Evolutionary conservation across 1,284 basidiomycete genomes (phyloP), one percentile per base, ranked within the genome.

Genomic region (Tylopilus sp.): DNA sequence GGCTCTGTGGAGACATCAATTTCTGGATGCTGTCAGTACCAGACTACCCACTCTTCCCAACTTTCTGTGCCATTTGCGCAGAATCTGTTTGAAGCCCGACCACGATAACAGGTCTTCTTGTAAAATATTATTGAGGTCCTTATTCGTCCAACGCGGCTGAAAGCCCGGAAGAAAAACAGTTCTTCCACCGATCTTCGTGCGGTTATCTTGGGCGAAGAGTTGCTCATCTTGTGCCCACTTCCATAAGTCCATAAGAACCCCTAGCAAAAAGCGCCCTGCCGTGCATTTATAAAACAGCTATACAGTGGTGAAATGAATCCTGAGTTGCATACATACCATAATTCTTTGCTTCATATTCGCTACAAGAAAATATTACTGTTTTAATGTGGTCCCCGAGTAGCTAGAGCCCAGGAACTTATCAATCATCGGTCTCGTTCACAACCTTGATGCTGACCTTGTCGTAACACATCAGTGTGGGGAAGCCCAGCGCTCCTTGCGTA

Each of bases 321-420:
- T 33, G 43, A 41, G 23, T 49, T 2, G 34, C 10, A 36, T 15
- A 23, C 73, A 41, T 59, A 89, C 92, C 94, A 62, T 95, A 95
- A 69, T 97, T 99, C 48, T 89, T 83, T 7, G 94, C 94, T 70
- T 99, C 96, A 59, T 91, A 92, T 72, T 97, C 96, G 45, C 93
- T 97, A 59, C 92, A 95, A 1, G 90, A 88, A 66, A 95, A 97
- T 23, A 98, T 76, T 10, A 94, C 79, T 8, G 86, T 84, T 39
- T 90, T 86, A 39, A 94, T 77, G 56, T 91, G 84, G 53, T 93
- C 88, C 29, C 86, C 84, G 46, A 97, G 82, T 25, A 96, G 74
- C 83, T 93, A 61, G 15, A 21, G 25, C 37, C 18, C 34, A 33
- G 39, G 25, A 23, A 34, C 7, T 25, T 19, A 51, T 63, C 26